These are phyloP conservation scores for Neurospora cerealis DNA, from an alignment of 495 filamentous ascomycete genomes.

Conservation along the genomic window DNA sequence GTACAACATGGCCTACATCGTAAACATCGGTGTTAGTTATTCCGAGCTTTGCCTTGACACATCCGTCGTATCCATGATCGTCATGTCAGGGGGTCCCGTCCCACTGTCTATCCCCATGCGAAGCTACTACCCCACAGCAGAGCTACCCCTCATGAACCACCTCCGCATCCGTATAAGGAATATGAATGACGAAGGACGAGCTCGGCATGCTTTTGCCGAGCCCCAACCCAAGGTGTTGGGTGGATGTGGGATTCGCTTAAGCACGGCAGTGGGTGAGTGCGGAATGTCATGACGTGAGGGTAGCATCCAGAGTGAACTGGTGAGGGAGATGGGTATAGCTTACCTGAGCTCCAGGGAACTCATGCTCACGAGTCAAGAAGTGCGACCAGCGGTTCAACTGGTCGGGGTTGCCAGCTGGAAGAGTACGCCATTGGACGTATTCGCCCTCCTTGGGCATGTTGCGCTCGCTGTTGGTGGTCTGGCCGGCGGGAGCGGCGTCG, in stretches of 20 bases:
- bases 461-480: conserved; percentile 2
- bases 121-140: not conserved
- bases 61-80: not conserved
- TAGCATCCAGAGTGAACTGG: not conserved
- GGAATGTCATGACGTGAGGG: not conserved
- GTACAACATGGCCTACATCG: conserved; percentile 79
- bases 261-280: not conserved
- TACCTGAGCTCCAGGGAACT: conserved; percentile 89
- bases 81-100: not conserved
- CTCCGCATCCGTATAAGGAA: not conserved
- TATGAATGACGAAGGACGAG: not conserved
- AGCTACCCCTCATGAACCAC: not conserved
- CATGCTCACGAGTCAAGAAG: conserved; percentile 54
- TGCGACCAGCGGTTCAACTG: conserved; percentile 39
- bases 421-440: conserved; percentile 34
- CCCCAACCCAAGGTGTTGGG: not conserved
- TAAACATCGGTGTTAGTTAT: conserved; percentile 1
- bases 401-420: conserved; percentile 28
- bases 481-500: not conserved
- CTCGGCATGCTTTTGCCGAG: not conserved
- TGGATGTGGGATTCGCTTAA: not conserved
- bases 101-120: not conserved
- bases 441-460: conserved; percentile 32
- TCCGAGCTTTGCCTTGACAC: not conserved
- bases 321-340: conserved; percentile 2